These are phyloP conservation scores for Stipa capillata DNA, from an alignment of 176 grass and related monocot genomes.

Conservation along the genomic window DNA sequence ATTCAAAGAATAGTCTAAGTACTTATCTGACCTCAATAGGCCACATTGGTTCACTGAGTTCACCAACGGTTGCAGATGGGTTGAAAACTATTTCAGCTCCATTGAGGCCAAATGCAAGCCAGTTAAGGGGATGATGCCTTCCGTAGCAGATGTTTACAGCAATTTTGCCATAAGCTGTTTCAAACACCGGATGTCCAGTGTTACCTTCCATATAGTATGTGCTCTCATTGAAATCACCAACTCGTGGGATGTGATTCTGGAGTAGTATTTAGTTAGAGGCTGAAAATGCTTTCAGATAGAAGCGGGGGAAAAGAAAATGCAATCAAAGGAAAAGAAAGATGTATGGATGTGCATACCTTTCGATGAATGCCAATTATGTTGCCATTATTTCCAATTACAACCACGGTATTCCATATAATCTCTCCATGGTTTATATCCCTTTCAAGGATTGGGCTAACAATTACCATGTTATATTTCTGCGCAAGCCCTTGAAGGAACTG, in stretches of 20 bases:
- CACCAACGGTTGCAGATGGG: no score
- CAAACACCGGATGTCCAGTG: slow-evolving; percentile 86
- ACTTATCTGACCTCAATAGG: no score
- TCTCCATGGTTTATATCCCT: slow-evolving; percentile 87
- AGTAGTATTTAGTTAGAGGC: no score
- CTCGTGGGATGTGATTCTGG: no score
- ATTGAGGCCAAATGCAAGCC: no score
- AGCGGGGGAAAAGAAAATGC: neutral
- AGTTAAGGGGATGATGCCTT: slow-evolving; percentile 88
- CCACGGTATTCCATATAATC: slow-evolving; percentile 72
- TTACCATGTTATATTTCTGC: slow-evolving; percentile 80
- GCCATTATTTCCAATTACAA: no score
- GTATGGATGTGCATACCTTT: slow-evolving; percentile 34
- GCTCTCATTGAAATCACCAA: no score
- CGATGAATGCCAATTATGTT: no score
- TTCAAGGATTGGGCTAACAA: slow-evolving; percentile 80
- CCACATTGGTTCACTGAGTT: no score
- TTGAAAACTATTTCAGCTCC: no score
- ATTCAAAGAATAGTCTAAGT: neutral
- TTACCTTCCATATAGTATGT: no score
- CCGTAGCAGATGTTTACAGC: slow-evolving; percentile 96
- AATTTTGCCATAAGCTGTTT: slow-evolving; percentile 74
- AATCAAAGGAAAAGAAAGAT: neutral
- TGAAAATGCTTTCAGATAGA: slow-evolving; percentile 15
- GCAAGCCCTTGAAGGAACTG: slow-evolving; percentile 67